phyloP scores from a whole-genome alignment of 805 yeast species.

The Ogataea pini region DNA sequence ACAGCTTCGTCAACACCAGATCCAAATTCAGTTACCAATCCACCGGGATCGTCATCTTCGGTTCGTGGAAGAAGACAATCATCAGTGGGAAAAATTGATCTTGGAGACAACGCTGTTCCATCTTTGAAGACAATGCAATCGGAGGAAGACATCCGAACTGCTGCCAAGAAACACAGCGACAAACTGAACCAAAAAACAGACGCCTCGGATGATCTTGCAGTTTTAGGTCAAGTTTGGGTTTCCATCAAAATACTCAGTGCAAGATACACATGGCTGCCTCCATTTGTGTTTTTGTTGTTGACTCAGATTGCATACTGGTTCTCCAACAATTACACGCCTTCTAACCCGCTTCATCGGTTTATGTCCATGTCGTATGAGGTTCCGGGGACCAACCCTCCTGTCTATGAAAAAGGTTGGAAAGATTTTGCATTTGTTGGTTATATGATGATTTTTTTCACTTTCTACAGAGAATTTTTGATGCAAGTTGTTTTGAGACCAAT shows the following conservation, averaged over 20 bases:
- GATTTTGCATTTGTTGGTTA: constrained; percentile 80
- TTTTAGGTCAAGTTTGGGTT: constrained; percentile 55
- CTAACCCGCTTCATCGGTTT: constrained; percentile 65
- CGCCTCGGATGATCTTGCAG: constrained; percentile 48
- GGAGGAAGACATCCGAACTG: constrained; percentile 43
- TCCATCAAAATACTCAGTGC: constrained; percentile 59
- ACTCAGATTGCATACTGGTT: constrained; percentile 48
- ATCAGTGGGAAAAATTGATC: constrained; percentile 70
- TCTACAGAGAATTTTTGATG: constrained; percentile 89
- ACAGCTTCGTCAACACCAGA: neutral
- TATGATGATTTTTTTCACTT: constrained; percentile 86
- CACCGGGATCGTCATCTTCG: constrained; percentile 6
- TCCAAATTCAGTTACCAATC: neutral
- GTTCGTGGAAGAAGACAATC: constrained; percentile 40
- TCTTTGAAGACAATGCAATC: constrained; percentile 67
- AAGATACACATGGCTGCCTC: constrained; percentile 73
- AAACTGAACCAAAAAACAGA: constrained; percentile 29
- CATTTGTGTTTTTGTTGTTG: constrained; percentile 48
- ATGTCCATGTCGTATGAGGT: constrained; percentile 65
- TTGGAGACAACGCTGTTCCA: constrained; percentile 74
- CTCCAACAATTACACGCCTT: constrained; percentile 56
- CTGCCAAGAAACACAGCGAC: constrained; percentile 35
- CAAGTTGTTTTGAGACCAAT: constrained; percentile 74
- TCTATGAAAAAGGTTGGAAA: constrained; percentile 83
- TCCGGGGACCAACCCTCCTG: constrained; percentile 52